Evolutionary conservation across 257 asterid genomes (phyloP).

Genomic region (Solanum boliviense): DNA sequence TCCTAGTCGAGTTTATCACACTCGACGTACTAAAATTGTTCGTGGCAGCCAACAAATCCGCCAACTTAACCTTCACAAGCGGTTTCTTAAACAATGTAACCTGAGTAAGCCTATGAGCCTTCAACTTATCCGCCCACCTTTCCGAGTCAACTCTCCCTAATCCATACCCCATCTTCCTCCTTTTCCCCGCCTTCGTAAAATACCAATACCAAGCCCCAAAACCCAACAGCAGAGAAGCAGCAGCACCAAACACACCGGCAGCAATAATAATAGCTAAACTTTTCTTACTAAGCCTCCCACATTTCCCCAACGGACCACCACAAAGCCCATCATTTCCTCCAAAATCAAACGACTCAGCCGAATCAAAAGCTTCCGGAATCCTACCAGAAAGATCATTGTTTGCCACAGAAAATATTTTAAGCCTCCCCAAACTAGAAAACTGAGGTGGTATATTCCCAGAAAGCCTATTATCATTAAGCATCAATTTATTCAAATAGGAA

Average conservation of each 20-base stretch:
- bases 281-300: slow-evolving; percentile 68
- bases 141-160: slow-evolving; percentile 37
- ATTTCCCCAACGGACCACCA: slow-evolving; percentile 57
- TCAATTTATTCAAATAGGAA: slow-evolving; percentile 45
- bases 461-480: slow-evolving; percentile 43
- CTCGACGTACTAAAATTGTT: slow-evolving; percentile 44
- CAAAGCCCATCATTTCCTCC: slow-evolving; percentile 64
- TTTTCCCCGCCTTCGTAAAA: slow-evolving; percentile 24
- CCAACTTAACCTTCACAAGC: slow-evolving; percentile 75
- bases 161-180: slow-evolving; percentile 46
- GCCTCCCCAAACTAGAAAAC: slow-evolving; percentile 51
- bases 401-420: slow-evolving; percentile 47
- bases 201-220: slow-evolving; percentile 86
- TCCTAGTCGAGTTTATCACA: slow-evolving; percentile 53
- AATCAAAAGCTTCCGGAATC: slow-evolving; percentile 41
- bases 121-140: slow-evolving; percentile 57
- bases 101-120: slow-evolving; percentile 68
- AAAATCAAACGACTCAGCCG: slow-evolving; percentile 14
- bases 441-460: slow-evolving; percentile 52
- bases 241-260: slow-evolving; percentile 79
- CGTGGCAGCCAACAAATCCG: slow-evolving; percentile 63
- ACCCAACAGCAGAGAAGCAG: slow-evolving; percentile 65
- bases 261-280: slow-evolving; percentile 67
- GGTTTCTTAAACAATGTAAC: slow-evolving; percentile 79
- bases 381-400: slow-evolving; percentile 59